Evolutionary conservation across 495 filamentous ascomycete genomes (phyloP), one percentile per base, ranked within the genome.

Genomic region (Aspergillus avenaceus): DNA sequence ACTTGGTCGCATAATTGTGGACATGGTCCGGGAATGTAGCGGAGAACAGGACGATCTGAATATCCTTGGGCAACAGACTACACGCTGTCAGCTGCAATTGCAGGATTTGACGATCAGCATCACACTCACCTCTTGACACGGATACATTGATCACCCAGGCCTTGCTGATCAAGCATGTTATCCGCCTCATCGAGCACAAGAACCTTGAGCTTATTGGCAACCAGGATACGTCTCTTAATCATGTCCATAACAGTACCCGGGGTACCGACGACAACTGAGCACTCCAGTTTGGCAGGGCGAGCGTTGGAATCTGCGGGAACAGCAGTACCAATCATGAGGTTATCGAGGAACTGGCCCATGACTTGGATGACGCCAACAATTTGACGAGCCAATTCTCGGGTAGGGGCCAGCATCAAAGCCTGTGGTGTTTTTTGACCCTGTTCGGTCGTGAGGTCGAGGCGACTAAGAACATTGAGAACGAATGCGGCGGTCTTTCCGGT

Each of bases 401-500:
- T 97, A 5, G 93, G 93, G 8, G 91, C 93, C 16, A 99, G 80
- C 42, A 91, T 84, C 13, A 99, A 69, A 16, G 91, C 90, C 71
- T 99, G 93, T 7, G 93, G 92, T 23, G 75, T 71, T 13, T 66
- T 71, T 28, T 63, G 58, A 50, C 60, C 50, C 36, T 69, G 45
- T n/a, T 82, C 73, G 37, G 80, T 75, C 16, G 59, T 69, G 38
- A 90, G 74, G 55, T 97, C 87, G 57, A 96, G 65, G 41, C 93
- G 88, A 46, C 85, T 84, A 16, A 99, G 79, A 45, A 96, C 87
- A 34, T 93, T 97, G 46, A 96, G 80, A 21, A 90, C 84, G 66
- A 97, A 99, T 25, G 95, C 95, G 25, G 93, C 95, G 8, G 95
- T 99, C 74, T 99, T 99, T 50, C 95, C 95, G 12, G 95, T 99